Percentiles rank a stretch among this genome's conserved stretches.
These are phyloP conservation scores for Neurospora sp. DNA, from an alignment of 495 filamentous ascomycete species.

Conservation along the genomic window DNA sequence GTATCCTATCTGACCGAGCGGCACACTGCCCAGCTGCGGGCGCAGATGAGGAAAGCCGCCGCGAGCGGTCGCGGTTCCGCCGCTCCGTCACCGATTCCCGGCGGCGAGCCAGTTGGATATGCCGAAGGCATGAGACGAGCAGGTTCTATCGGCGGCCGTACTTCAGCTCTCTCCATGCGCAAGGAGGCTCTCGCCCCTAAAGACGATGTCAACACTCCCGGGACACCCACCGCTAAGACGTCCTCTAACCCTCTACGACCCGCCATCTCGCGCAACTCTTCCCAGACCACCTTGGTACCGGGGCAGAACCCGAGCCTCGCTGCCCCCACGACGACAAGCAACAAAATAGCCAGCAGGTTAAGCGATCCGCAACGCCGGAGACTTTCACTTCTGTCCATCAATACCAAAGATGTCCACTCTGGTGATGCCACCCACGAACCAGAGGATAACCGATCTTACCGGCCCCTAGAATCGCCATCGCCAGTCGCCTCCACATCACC, in stretches of 20 bases:
- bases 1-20: slow-evolving; percentile 92
- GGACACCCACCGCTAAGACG: slow-evolving; percentile 24
- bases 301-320: slow-evolving; percentile 21
- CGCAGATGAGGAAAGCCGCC: slow-evolving; percentile 71
- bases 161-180: slow-evolving; percentile 53
- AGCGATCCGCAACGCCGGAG: slow-evolving; percentile 18
- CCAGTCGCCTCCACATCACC: slow-evolving; percentile 23
- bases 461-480: slow-evolving; percentile 16
- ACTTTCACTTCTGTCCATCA: slow-evolving; percentile 25
- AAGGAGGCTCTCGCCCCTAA: slow-evolving; percentile 49
- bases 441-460: slow-evolving; percentile 2
- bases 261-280: slow-evolving; percentile 45
- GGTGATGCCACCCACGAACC: slow-evolving; percentile 1
- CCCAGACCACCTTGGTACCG: slow-evolving; percentile 45
- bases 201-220: slow-evolving; percentile 32
- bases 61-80: slow-evolving; percentile 34
- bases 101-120: slow-evolving; percentile 33
- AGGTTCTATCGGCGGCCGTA: slow-evolving; percentile 48
- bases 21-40: slow-evolving; percentile 77
- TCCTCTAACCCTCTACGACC: slow-evolving; percentile 22
- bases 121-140: slow-evolving; percentile 50
- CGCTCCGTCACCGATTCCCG: slow-evolving; percentile 42
- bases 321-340: slow-evolving; percentile 2
- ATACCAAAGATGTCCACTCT: slow-evolving; percentile 5
- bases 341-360: slow-evolving; percentile 1